Percentiles rank a stretch among this genome's conserved stretches.
Conservation (phyloP, 129 eudicot genomes). For the Kitagawia praeruptora region DNA sequence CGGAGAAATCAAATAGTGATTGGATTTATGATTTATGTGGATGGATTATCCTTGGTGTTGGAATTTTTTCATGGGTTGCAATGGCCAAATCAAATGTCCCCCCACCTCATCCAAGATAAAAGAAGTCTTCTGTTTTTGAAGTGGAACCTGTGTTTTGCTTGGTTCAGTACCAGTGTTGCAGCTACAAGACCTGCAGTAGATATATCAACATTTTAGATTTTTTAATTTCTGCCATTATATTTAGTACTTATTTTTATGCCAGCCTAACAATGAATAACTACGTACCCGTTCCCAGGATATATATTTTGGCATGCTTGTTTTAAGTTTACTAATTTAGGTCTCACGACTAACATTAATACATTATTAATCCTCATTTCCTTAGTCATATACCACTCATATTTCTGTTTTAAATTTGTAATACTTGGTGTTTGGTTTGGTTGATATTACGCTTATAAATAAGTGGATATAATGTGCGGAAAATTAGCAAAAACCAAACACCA, state of each 20-base stretch:
- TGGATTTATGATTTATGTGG: conserved; percentile 42
- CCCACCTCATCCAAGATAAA: conserved; percentile 24
- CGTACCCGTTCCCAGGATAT: background rate
- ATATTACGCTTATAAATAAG: no score
- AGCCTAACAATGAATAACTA: background rate
- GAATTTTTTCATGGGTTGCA: conserved; percentile 38
- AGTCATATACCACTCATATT: no score
- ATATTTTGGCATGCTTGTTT: background rate
- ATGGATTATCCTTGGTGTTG: conserved; percentile 51
- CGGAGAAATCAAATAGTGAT: conserved; percentile 39
- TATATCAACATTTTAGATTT: background rate
- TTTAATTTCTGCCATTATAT: no score
- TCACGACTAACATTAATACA: no score
- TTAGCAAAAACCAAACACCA: no score
- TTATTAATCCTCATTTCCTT: no score
- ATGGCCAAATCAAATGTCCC: conserved; percentile 42
- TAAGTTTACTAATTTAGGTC: no score
- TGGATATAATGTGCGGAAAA: no score
- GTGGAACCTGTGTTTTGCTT: background rate
- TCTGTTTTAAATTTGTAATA: no score
- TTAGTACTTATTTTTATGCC: background rate
- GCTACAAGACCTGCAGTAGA: background rate
- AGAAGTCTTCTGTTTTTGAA: background rate
- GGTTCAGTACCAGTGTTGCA: background rate
- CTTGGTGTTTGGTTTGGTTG: no score